phyloP scores from a whole-genome alignment of 495 filamentous ascomycete species.

The Parathielavia appendiculata region DNA sequence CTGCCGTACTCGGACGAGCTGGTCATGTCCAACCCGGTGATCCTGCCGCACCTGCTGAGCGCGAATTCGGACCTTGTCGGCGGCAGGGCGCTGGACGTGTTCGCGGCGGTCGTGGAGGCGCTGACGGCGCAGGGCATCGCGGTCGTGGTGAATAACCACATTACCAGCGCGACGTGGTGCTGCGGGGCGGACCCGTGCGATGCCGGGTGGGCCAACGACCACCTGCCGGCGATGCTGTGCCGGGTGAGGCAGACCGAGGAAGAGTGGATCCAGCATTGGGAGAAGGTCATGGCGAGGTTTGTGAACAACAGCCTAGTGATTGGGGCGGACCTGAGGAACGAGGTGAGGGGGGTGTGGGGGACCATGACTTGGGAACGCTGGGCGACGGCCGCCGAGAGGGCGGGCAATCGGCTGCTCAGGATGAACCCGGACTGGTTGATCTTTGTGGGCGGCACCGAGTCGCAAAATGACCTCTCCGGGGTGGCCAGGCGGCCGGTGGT shows the following conservation, averaged over 20 bases:
- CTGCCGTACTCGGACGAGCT: constrained; percentile 59
- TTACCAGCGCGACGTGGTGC: constrained; percentile 58
- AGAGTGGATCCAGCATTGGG: constrained; percentile 57
- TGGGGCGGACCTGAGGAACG: constrained; percentile 56
- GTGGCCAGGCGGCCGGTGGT: constrained; percentile 46
- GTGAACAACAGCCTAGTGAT: constrained; percentile 50
- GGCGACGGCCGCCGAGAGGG: constrained; percentile 54
- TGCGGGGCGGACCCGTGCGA: constrained; percentile 58
- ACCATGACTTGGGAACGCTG: constrained; percentile 56
- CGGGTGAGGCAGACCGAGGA: constrained; percentile 52
- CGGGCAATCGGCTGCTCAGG: constrained; percentile 49
- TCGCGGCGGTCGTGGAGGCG: constrained; percentile 47
- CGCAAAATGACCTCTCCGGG: constrained; percentile 52
- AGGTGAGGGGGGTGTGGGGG: constrained; percentile 57
- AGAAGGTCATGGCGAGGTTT: constrained; percentile 50
- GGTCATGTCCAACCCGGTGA: constrained; percentile 48
- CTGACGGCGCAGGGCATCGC: constrained; percentile 53
- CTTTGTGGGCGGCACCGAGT: constrained; percentile 56
- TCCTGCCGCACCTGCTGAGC: constrained; percentile 43
- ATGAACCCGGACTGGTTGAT: constrained; percentile 58
- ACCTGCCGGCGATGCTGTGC: constrained; percentile 47
- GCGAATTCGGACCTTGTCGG: constrained; percentile 53
- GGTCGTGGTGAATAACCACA: constrained; percentile 59
- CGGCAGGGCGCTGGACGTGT: constrained; percentile 49
- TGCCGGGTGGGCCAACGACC: constrained; percentile 53